Percentiles rank a stretch among this genome's conserved stretches.
Evolutionary conservation across 2,329 filamentous ascomycete genomes (phyloP).

Genomic region (Stagonosporopsis rhizophila): DNA sequence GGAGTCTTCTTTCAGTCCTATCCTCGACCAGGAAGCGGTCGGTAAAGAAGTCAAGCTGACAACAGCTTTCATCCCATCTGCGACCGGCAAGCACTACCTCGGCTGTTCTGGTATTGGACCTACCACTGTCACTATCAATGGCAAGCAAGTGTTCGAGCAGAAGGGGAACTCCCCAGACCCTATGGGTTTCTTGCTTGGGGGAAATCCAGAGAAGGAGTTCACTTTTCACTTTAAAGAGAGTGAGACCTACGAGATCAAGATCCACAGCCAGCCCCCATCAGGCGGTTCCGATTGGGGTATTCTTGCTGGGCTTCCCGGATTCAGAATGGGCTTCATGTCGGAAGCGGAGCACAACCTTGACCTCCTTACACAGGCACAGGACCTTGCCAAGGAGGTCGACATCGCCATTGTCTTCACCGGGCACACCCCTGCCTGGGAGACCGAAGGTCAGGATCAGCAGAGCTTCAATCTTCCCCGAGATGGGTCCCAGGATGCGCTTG

Average conservation of each 20-base stretch:
- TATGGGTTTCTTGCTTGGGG: slow-evolving; percentile 70
- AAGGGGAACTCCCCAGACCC: slow-evolving; percentile 63
- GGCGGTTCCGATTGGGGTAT: slow-evolving; percentile 58
- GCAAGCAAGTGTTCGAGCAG: slow-evolving; percentile 39
- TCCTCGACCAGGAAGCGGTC: slow-evolving; percentile 33
- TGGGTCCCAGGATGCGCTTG: slow-evolving; percentile 67
- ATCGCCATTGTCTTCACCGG: slow-evolving; percentile 45
- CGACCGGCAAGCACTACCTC: slow-evolving; percentile 42
- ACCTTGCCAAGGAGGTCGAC: slow-evolving; percentile 38
- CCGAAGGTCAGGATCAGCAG: slow-evolving; percentile 69
- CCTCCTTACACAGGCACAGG: slow-evolving; percentile 33
- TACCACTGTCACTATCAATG: slow-evolving; percentile 38
- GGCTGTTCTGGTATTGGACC: slow-evolving; percentile 46
- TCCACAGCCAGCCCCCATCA: slow-evolving; percentile 64
- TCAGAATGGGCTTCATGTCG: slow-evolving; percentile 46
- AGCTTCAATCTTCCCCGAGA: slow-evolving; percentile 60
- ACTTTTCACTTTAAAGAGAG: slow-evolving; percentile 65
- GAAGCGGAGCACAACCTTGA: slow-evolving; percentile 40
- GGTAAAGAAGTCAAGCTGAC: slow-evolving; percentile 35
- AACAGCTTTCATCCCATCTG: slow-evolving; percentile 32
- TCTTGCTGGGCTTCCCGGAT: slow-evolving; percentile 40
- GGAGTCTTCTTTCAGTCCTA: slow-evolving; percentile 36
- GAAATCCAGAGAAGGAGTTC: slow-evolving; percentile 69
- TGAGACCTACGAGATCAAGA: slow-evolving; percentile 64
- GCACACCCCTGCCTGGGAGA: slow-evolving; percentile 46